Evolutionary conservation across 2,329 filamentous ascomycete species (phyloP), one percentile per base, ranked within the genome.

Genomic region (Dothistroma septosporum): DNA sequence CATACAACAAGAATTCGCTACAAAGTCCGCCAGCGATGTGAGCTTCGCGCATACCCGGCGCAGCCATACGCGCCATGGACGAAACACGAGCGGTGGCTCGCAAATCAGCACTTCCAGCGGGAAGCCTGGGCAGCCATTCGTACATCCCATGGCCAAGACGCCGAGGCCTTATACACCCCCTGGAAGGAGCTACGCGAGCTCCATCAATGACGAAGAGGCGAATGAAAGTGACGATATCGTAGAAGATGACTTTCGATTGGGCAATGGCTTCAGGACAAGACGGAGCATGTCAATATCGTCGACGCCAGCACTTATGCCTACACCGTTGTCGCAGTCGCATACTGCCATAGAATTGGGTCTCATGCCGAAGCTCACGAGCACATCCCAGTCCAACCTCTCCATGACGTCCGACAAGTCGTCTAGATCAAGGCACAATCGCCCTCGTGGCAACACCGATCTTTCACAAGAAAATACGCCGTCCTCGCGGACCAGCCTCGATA

Each of bases 401-500:
- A 80, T 54, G 16, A 53, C 60, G 6, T 67, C 68, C 63, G 74
- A 79, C 68, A 62, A 64, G 73, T 67, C 58, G 70, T 76, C 56
- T 10, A 66, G 63, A 33, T 68, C 69, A 4, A 64, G 64, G n/a
- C 66, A 61, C 28, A 60, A 59, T 47, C 76, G 80, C 28, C 77
- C 82, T 24, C 76, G 81, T 4, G 75, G 80, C 22, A 81, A 83
- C 59, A 82, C 79, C 24, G 76, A 79, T 57, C 70, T 81, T 57
- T 65, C 63, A 12, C 52, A 59, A 35, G 82, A 84, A 53, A 79
- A 78, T 1, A 82, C 81, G 1, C 81, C 82, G 3, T 80, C 79
- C 59, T 82, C 82, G 2, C 77, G 83, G 49, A 81, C 81, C 35
- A 85, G 82, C 32, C 76, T 85, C 57, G 83, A 86, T 69, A 82